A percentile compares a stretch with the other conserved stretches of the same genome.
Evolutionary conservation across 2,329 filamentous ascomycete genomes (phyloP).

Genomic region (Mycosphaerelloides madeirae): DNA sequence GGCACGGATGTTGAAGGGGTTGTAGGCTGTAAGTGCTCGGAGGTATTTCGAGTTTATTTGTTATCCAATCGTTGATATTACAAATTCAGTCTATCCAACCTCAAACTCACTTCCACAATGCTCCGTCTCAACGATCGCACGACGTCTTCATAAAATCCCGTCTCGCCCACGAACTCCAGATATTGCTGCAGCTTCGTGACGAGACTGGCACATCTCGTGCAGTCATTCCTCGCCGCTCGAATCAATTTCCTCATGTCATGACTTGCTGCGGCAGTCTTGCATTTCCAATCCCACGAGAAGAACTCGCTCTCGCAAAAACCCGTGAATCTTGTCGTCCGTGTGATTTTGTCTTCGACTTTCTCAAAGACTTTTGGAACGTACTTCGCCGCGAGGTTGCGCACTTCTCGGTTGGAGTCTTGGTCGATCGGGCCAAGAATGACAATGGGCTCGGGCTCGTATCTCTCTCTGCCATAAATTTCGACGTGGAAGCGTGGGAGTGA

Average conservation of each 20-base stretch:
- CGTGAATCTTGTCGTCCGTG: slow-evolving; percentile 10
- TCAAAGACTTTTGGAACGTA: slow-evolving; percentile 12
- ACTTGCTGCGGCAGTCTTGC: slow-evolving; percentile 15
- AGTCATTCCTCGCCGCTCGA: slow-evolving; percentile 8
- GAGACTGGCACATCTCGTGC: slow-evolving; percentile 5
- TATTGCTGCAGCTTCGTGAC: slow-evolving; percentile 14
- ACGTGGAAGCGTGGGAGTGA: slow-evolving; percentile 16
- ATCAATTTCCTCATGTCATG: slow-evolving; percentile 19
- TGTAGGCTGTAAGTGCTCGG: too few relatives aligned
- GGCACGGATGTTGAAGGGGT: too few relatives aligned
- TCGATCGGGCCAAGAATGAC: slow-evolving; percentile 17
- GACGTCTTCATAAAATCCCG: slow-evolving; percentile 3
- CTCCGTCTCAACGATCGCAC: slow-evolving; percentile 9
- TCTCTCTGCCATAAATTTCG: slow-evolving; percentile 11
- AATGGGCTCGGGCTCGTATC: slow-evolving; percentile 21
- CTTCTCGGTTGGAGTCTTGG: slow-evolving; percentile 6
- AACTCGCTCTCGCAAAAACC: slow-evolving; percentile 18
- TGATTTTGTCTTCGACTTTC: slow-evolving; percentile 13
- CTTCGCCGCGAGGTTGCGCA: slow-evolving; percentile 4
- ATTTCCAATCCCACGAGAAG: slow-evolving; percentile 19
- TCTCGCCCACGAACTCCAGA: slow-evolving; percentile 12
- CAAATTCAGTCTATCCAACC: slow-evolving; percentile 10
- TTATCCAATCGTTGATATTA: background rate
- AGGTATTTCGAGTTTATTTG: background rate
- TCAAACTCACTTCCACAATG: slow-evolving; percentile 6